These are phyloP conservation scores for Odonthalia washingtoniensis DNA, from an alignment of 31 red algal genomes.

Conservation along the genomic window DNA sequence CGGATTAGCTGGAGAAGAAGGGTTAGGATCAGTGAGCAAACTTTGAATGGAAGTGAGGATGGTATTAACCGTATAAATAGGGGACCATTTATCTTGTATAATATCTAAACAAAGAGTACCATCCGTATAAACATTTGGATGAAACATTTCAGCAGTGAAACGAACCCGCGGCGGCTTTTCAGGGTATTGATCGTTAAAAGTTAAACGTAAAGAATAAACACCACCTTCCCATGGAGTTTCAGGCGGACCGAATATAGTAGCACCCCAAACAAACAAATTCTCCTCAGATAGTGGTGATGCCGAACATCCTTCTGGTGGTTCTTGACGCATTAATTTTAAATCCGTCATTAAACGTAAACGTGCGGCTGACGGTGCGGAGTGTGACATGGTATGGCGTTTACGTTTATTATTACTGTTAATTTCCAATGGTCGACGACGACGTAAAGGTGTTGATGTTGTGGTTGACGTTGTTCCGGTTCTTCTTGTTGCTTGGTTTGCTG, in stretches of 20 bases:
- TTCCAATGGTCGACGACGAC: no score
- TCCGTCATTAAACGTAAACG: slow-evolving; percentile 92
- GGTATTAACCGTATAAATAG: slow-evolving; percentile 96
- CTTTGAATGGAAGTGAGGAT: slow-evolving; percentile 97
- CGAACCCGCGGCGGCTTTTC: slow-evolving; percentile 97
- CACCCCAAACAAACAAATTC: slow-evolving; percentile 97
- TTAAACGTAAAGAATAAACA: slow-evolving; percentile 89
- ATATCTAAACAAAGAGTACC: slow-evolving; percentile 97
- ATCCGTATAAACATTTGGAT: slow-evolving; percentile 96
- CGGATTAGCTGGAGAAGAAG: slow-evolving; percentile 89
- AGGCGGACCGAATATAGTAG: slow-evolving; percentile 95
- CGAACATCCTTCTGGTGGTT: slow-evolving; percentile 94
- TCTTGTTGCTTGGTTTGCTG: no score
- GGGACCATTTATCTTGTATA: slow-evolving; percentile 98
- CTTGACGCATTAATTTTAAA: slow-evolving; percentile 87
- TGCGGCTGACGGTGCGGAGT: slow-evolving; percentile 64
- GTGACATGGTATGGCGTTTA: slow-evolving; percentile 65
- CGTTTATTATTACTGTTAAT: no score
- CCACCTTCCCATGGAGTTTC: slow-evolving; percentile 98
- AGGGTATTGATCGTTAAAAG: slow-evolving; percentile 96
- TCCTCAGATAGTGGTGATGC: slow-evolving; percentile 91
- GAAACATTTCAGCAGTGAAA: slow-evolving; percentile 98
- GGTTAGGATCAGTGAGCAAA: slow-evolving; percentile 96
- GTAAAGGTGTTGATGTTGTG: no score
- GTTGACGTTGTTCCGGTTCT: no score